phyloP scores from a whole-genome alignment of 2,329 filamentous ascomycete genomes.

The Pochonia chlamydosporia region DNA sequence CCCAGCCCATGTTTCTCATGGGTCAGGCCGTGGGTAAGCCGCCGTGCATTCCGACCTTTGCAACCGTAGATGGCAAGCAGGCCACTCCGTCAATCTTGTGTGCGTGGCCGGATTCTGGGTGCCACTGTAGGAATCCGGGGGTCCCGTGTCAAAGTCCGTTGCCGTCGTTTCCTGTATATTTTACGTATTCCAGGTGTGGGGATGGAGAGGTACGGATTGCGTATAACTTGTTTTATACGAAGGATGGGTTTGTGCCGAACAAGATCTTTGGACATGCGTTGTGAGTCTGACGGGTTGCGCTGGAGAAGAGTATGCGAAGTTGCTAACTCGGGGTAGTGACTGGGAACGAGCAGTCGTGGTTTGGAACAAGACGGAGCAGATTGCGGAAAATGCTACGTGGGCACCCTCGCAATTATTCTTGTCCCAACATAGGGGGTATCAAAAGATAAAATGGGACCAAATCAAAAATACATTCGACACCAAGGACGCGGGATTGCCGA shows the following conservation, averaged over 20 bases:
- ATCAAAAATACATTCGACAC: neutral
- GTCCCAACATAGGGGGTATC: neutral
- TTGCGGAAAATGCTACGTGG: neutral
- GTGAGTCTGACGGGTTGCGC: slow-evolving; percentile 20
- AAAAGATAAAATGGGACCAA: neutral
- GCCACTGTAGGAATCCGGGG: slow-evolving; percentile 32
- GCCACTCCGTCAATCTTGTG: slow-evolving; percentile 30
- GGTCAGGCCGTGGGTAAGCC: slow-evolving; percentile 22
- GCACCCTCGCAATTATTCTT: neutral
- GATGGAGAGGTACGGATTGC: slow-evolving; percentile 31
- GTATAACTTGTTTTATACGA: slow-evolving; percentile 40
- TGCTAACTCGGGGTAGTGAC: neutral
- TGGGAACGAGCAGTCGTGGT: neutral
- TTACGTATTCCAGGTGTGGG: slow-evolving; percentile 28
- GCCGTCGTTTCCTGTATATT: slow-evolving; percentile 35
- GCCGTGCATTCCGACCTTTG: slow-evolving; percentile 46
- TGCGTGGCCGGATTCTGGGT: slow-evolving; percentile 32
- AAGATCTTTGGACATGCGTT: slow-evolving; percentile 30
- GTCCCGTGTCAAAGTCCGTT: slow-evolving; percentile 26
- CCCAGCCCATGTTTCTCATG: slow-evolving; percentile 28
- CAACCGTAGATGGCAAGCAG: slow-evolving; percentile 38
- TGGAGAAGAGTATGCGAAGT: too few relatives aligned
- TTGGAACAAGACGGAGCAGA: neutral
- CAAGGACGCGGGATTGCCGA: neutral
- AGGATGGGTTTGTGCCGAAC: slow-evolving; percentile 32